Evolutionary conservation across 768 basidiomycete genomes (phyloP), one percentile per base, ranked within the genome.

Genomic region (Boletus rufocinnamomeus): DNA sequence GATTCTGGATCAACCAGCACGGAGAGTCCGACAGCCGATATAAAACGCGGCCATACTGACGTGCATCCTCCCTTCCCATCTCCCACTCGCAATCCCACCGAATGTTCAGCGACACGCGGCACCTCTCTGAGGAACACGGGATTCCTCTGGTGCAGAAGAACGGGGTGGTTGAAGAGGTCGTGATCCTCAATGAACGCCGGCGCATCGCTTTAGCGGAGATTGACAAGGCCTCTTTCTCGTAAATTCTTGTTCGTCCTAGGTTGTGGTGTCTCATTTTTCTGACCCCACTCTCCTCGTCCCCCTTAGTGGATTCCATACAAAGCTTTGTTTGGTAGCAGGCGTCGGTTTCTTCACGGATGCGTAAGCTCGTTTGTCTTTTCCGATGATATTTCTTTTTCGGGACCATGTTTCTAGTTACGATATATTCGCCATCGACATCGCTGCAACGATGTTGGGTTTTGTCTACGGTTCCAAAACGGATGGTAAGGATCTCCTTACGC

Each of bases 271-370:
- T 40, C 28, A 23, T 35, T 46, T 17, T 21, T 59, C 32, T 37
- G 11, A 40, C 2, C 13, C 3, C 19, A 46, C 30, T 35, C 52
- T 25, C 30, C 8, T 57, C 87, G 87, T 14, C 46, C 32, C 54
- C 38, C 34, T 11, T 55, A 88, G 88, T 11, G 86, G 85, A 82
- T 93, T 92, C 77, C 92, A 93, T 67, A 83, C 85, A 60, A 92
- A 90, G 72, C 83, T 86, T 57, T 83, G 81, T 68, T 61, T 83
- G 55, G 81, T 81, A 2, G 71, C 89, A 6, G 90, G 92, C 67
- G 87, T 87, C 8, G 92, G 92, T 32, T 94, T 94, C 82, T 94
- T 93, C 80, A 91, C 92, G 38, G 91, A 90, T 76, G 84, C 86
- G 82, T 84, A 66, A 64, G 80, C 75, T 2, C 19, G 48, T 16